Conservation (phyloP, 306 rosid genomes). For the Senna tora region DNA sequence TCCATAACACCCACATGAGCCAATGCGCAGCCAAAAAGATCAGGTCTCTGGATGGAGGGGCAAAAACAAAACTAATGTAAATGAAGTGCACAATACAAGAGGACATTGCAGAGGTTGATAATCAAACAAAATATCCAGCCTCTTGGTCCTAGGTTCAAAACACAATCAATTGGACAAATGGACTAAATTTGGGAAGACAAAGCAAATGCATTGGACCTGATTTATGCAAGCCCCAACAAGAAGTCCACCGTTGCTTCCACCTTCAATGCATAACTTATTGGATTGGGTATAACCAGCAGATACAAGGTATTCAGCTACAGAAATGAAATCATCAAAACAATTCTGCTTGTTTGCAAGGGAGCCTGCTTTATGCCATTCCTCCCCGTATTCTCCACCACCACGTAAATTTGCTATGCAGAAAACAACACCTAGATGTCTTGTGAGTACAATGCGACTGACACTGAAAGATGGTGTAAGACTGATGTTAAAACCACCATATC, state of each 20-base stretch:
- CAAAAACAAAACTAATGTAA: neutral
- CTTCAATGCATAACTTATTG: conserved; percentile 86
- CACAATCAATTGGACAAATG: conserved; percentile 17
- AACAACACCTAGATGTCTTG: conserved; percentile 80
- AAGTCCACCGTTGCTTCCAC: conserved; percentile 98
- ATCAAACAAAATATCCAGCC: neutral
- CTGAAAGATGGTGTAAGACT: conserved; percentile 84
- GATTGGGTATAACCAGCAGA: conserved; percentile 84
- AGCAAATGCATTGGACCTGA: conserved; percentile 54
- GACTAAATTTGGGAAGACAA: conserved; percentile 10
- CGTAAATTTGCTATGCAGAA: conserved; percentile 90
- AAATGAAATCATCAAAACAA: conserved; percentile 94
- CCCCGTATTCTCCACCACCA: conserved; percentile 99
- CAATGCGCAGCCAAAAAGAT: conserved; percentile 91
- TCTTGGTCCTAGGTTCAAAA: conserved; percentile 12
- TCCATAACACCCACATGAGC: conserved; percentile 99
- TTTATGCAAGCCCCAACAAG: conserved; percentile 92
- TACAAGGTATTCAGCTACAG: conserved; percentile 87
- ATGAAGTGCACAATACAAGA: conserved; percentile 20
- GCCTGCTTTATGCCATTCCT: conserved; percentile 98
- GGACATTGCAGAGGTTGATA: conserved; percentile 5
- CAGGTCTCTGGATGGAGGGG: conserved; percentile 70
- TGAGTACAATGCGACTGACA: conserved; percentile 67
- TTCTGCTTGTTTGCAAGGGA: conserved; percentile 88
- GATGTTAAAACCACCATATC: conserved; percentile 87